Conservation (phyloP, 352 stramenopile genomes). For the Globisporangium perplexum region DNA sequence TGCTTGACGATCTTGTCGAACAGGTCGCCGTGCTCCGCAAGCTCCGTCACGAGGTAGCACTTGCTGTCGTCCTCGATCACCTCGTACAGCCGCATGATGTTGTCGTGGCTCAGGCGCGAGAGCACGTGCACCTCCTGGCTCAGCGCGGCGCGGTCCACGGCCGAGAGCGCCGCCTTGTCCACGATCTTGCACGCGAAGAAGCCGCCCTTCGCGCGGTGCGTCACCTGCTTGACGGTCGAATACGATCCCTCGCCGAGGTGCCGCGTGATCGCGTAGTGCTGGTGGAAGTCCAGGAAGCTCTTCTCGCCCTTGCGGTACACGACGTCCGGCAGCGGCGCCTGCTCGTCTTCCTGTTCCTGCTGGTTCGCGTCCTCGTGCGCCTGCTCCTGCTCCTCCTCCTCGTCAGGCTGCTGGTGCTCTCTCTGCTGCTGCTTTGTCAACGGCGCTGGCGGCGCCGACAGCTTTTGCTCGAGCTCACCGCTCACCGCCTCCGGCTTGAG, state of each 20-base stretch:
- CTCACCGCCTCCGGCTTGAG: background rate
- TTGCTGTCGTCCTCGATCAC: slow-evolving; percentile 93
- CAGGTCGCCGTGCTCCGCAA: slow-evolving; percentile 88
- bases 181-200: slow-evolving; percentile 83
- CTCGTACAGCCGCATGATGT: slow-evolving; percentile 90
- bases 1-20: slow-evolving; percentile 87
- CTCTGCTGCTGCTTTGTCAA: background rate
- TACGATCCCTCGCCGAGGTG: slow-evolving; percentile 85
- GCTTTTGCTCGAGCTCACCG: background rate
- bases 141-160: slow-evolving; percentile 63
- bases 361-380: background rate
- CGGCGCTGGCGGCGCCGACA: background rate
- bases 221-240: slow-evolving; percentile 86
- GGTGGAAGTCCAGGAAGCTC: slow-evolving; percentile 79
- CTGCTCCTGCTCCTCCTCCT: background rate
- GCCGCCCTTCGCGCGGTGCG: slow-evolving; percentile 65
- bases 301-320: slow-evolving; percentile 72
- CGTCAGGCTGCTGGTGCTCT: background rate
- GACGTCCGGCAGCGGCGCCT: slow-evolving; percentile 18
- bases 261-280: slow-evolving; percentile 72
- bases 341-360: background rate
- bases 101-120: slow-evolving; percentile 66
- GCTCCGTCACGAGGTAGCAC: slow-evolving; percentile 98
- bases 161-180: slow-evolving; percentile 69
- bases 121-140: slow-evolving; percentile 73